A percentile compares a stretch with the other conserved stretches of the same genome.
Conservation (phyloP, 345 rosid species). For the Populus ilicifolia region DNA sequence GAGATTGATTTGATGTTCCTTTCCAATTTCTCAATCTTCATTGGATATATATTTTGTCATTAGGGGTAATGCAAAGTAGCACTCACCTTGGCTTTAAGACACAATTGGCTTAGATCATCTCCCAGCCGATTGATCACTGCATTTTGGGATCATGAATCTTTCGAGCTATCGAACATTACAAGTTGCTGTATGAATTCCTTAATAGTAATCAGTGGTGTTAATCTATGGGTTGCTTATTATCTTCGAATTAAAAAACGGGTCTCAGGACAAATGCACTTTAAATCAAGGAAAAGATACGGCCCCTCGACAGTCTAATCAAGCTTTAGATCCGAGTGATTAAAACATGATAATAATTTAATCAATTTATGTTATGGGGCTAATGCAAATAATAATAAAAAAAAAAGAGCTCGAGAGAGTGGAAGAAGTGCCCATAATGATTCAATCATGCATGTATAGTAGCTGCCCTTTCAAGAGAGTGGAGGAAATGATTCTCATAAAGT, state of each 20-base stretch:
- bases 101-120: conserved; percentile 17
- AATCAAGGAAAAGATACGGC: conserved; percentile 34
- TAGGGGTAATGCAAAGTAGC: neutral
- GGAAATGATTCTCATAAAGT: neutral
- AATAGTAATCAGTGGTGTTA: no score
- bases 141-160: conserved; percentile 16
- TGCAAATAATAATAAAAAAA: neutral
- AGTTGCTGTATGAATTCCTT: no score
- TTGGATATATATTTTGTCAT: neutral
- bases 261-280: conserved; percentile 26
- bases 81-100: neutral
- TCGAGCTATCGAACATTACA: neutral
- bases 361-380: no score
- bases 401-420: conserved; percentile 17
- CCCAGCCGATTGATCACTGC: neutral
- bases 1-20: conserved; percentile 9
- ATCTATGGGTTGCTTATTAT: neutral
- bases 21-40: neutral
- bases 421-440: conserved; percentile 36
- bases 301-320: conserved; percentile 45
- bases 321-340: conserved; percentile 17
- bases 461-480: neutral
- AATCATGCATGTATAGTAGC: neutral
- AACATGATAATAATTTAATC: neutral
- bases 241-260: conserved; percentile 12